Percentiles rank a stretch among this genome's conserved stretches.
phyloP scores from a whole-genome alignment of 176 grass and related monocot genomes.

The Paspalum notatum region DNA sequence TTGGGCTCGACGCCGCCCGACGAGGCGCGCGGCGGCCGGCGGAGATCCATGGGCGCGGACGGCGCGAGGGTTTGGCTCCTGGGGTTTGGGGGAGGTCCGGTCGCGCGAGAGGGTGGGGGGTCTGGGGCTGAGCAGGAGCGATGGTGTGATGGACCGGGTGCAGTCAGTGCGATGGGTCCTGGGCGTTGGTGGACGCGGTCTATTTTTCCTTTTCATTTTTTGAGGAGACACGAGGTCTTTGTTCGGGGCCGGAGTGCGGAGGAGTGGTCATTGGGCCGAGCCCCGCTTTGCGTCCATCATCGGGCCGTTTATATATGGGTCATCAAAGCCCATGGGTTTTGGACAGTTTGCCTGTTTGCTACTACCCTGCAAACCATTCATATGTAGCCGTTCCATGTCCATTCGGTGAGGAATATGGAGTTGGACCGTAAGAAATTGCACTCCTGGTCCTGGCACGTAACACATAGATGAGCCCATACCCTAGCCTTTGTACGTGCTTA shows the following conservation, averaged over 20 bases:
- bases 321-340: background rate
- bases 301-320: background rate
- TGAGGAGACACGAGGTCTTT: background rate
- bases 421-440: too few species aligned
- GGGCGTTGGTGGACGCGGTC: background rate
- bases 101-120: too few species aligned
- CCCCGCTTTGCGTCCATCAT: background rate
- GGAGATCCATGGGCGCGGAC: constrained; percentile 60
- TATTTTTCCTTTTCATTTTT: background rate
- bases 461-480: too few species aligned
- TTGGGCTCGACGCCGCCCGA: constrained; percentile 71
- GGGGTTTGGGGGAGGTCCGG: constrained; percentile 20
- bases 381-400: too few species aligned
- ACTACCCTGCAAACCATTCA: too few species aligned
- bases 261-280: background rate
- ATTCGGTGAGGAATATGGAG: too few species aligned
- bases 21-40: constrained; percentile 56
- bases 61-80: constrained; percentile 23
- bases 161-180: background rate
- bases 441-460: too few species aligned
- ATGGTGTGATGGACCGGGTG: background rate
- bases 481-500: too few species aligned
- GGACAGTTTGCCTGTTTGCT: background rate
- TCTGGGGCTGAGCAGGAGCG: background rate
- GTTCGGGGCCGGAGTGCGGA: background rate